Conservation (phyloP, 768 basidiomycete genomes). For the Mycena pura region DNA sequence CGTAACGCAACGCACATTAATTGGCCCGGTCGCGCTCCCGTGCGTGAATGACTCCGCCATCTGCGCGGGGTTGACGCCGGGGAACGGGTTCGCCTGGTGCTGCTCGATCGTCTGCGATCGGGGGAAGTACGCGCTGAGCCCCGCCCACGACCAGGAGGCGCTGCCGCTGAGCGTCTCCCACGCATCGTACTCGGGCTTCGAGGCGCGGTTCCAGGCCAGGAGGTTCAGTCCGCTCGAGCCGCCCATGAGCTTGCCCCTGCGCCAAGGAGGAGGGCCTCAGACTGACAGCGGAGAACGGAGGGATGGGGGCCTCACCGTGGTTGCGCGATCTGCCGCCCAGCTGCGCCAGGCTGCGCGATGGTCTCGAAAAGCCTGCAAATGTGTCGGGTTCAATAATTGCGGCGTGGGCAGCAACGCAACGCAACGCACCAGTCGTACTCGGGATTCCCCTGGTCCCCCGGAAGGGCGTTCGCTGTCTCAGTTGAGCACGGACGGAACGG, state of each 20-base stretch:
- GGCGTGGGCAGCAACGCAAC: no score
- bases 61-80: neutral
- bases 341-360: neutral
- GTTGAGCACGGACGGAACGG: neutral
- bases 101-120: neutral
- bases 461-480: neutral
- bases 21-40: neutral
- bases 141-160: neutral
- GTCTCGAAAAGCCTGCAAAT: neutral
- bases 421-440: neutral
- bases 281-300: neutral
- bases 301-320: neutral
- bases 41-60: neutral
- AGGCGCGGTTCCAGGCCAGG: constrained; percentile 28
- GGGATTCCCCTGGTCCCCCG: neutral
- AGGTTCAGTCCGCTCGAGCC: constrained; percentile 30
- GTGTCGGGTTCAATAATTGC: no score
- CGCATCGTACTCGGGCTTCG: constrained; percentile 30
- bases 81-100: neutral
- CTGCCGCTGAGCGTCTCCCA: neutral
- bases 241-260: constrained; percentile 31
- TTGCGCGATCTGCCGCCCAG: neutral
- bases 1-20: neutral
- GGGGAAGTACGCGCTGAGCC: neutral
- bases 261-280: neutral